Base-by-base conservation (phyloP, 2,329 filamentous ascomycete species). In the Talaromyces sp. region DNA sequence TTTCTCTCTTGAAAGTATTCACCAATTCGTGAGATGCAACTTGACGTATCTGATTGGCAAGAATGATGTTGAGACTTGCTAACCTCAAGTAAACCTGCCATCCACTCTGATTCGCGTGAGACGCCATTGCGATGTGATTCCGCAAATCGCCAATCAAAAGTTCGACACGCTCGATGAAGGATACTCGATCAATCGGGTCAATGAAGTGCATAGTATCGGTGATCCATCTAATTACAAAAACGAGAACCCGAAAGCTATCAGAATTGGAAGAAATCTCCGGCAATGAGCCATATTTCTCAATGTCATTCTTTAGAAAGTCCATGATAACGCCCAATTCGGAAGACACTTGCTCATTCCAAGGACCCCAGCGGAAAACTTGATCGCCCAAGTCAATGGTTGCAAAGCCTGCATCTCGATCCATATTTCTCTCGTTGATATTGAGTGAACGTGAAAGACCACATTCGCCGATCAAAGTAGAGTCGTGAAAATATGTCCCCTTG, bases 401-500 rank as follows among this genome's bases (percentile, higher is more conserved):
- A 70, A 75, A 71, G 14, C 81, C 80, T 43, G 73, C 73, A 58
- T 72, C 69, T 35, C 73, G 69, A 66, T 85, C 81, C 31, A 86
- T 66, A 67, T 84, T 73, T 47, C 82, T 75, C 7, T 72, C 68
- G 22, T 63, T 59, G 11, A 83, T 19, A 11, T 74, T 67, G 5
- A 88, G 68, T 41, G 81, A 81, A 41, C 77, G 78, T 16, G 74
- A 71, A 56, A 88, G 81, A 31, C 84, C 82, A 3, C 84, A 85
- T 68, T 84, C 85, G 33, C 86, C 86, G 65, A 88, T 77, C 66
- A 88, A 85, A 4, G 85, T 87, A 54, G 77, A 79, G 50, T 81
- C 74, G 66, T 85, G 83, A 67, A 87, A 88, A 69, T 81, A 86
- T 0, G 83, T 86, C 1, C 82, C 85, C 7, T 77, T 67, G 9